Conservation (phyloP, 176 grass and related monocot genomes). For the Neostapfia colusana region DNA sequence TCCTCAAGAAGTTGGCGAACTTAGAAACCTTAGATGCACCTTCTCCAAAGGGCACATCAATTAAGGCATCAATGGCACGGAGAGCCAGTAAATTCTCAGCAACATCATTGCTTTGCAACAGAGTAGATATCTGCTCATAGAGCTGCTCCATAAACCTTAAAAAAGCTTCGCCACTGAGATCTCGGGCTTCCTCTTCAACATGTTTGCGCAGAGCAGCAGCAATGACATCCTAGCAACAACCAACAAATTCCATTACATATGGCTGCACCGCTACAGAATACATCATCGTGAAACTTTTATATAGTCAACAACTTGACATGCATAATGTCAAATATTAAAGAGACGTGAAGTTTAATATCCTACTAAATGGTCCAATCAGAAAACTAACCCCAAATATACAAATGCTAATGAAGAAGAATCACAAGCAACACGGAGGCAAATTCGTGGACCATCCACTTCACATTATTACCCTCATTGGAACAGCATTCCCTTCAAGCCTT, state of each 20-base stretch:
- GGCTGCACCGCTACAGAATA: background rate
- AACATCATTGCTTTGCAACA: constrained; percentile 70
- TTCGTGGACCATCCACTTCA: background rate
- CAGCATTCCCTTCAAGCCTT: background rate
- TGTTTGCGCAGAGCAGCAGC: constrained; percentile 71
- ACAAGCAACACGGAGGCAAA: constrained; percentile 9
- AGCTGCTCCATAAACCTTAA: constrained; percentile 97
- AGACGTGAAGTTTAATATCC: constrained; percentile 17
- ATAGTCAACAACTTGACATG: constrained; percentile 4
- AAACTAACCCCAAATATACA: background rate
- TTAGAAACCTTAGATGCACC: constrained; percentile 94
- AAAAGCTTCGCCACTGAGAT: constrained; percentile 82
- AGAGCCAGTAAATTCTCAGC: constrained; percentile 83
- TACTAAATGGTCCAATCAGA: constrained; percentile 3
- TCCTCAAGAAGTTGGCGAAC: constrained; percentile 76
- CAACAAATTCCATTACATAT: constrained; percentile 28
- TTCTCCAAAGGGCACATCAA: constrained; percentile 85
- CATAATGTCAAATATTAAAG: constrained; percentile 14
- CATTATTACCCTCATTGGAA: background rate
- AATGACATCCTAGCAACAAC: constrained; percentile 64
- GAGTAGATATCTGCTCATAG: constrained; percentile 76
- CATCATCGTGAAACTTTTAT: constrained; percentile 15
- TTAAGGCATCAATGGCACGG: constrained; percentile 81
- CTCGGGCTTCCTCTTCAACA: constrained; percentile 91
- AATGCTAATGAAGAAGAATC: constrained; percentile 11